Evolutionary conservation across 768 basidiomycete species (phyloP).

Genomic region (Chalciporus sphaerocephalus): DNA sequence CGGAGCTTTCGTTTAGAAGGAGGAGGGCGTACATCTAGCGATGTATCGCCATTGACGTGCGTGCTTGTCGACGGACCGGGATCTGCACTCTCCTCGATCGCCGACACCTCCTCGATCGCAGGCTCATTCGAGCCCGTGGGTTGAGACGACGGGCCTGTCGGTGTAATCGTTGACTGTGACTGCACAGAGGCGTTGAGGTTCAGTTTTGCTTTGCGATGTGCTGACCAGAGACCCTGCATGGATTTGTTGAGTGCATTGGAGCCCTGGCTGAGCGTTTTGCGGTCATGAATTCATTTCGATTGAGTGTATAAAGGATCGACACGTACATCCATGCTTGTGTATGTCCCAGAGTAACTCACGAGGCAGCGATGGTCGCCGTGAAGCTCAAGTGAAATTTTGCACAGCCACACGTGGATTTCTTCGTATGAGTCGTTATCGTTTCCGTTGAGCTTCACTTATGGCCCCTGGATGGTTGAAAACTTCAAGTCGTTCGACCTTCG

Average conservation of each 20-base stretch:
- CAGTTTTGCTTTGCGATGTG: slow-evolving; percentile 57
- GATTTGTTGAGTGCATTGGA: slow-evolving; percentile 67
- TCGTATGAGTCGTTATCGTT: too few species aligned
- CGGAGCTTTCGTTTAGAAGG: slow-evolving; percentile 62
- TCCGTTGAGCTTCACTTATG: too few species aligned
- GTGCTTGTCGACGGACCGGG: slow-evolving; percentile 11
- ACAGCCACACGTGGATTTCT: background rate
- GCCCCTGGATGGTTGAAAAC: too few species aligned
- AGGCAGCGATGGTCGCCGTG: background rate
- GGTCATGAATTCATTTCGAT: background rate
- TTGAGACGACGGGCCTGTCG: slow-evolving; percentile 9
- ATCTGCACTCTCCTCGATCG: slow-evolving; percentile 14
- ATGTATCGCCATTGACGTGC: background rate
- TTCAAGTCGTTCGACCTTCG: too few species aligned
- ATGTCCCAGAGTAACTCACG: background rate
- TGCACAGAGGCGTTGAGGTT: slow-evolving; percentile 52
- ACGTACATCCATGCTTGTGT: background rate
- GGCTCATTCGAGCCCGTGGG: slow-evolving; percentile 16
- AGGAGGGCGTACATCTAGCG: slow-evolving; percentile 16
- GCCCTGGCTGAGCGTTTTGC: background rate
- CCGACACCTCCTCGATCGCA: slow-evolving; percentile 22
- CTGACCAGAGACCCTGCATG: slow-evolving; percentile 77
- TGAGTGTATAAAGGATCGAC: background rate
- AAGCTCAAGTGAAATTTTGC: background rate
- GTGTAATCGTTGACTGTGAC: background rate